Conservation (phyloP, 164 flowering plant species). For the Tetracentron sinense region DNA sequence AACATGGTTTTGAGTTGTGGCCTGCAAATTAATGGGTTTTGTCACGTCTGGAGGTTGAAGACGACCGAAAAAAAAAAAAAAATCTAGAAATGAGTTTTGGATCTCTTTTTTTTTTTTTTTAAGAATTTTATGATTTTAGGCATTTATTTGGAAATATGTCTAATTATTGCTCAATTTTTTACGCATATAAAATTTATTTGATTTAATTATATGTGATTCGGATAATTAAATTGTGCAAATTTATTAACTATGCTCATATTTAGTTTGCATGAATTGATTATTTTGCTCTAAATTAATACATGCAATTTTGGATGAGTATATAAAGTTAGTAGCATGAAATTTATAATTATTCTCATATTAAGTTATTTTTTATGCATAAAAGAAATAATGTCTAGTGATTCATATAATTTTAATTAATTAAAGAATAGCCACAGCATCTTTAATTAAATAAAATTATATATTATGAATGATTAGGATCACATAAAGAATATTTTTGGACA, state of each 20-base stretch:
- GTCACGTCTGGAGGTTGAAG: neutral
- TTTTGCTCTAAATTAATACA: neutral
- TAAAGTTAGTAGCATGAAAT: neutral
- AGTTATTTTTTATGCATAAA: neutral
- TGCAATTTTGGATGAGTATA: too few relatives aligned
- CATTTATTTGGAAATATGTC: too few relatives aligned
- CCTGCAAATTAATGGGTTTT: too few relatives aligned
- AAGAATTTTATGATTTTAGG: too few relatives aligned
- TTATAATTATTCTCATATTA: neutral
- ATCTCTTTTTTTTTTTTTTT: too few relatives aligned
- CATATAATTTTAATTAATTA: slow-evolving; percentile 1
- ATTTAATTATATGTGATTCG: neutral
- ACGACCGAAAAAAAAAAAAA: too few relatives aligned
- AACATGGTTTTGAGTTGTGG: too few relatives aligned
- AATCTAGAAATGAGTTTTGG: too few relatives aligned
- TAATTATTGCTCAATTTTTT: slow-evolving; percentile 1
- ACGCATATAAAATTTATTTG: neutral
- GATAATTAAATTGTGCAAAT: neutral
- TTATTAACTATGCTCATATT: neutral
- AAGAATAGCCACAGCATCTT: neutral
- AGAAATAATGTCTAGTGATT: neutral
- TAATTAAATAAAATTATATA: neutral
- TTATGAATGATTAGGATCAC: neutral
- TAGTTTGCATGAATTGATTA: too few relatives aligned
- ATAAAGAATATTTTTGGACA: neutral